These are phyloP conservation scores for Globisporangium cylindrosporum DNA, from an alignment of 352 stramenopile genomes.

Conservation along the genomic window DNA sequence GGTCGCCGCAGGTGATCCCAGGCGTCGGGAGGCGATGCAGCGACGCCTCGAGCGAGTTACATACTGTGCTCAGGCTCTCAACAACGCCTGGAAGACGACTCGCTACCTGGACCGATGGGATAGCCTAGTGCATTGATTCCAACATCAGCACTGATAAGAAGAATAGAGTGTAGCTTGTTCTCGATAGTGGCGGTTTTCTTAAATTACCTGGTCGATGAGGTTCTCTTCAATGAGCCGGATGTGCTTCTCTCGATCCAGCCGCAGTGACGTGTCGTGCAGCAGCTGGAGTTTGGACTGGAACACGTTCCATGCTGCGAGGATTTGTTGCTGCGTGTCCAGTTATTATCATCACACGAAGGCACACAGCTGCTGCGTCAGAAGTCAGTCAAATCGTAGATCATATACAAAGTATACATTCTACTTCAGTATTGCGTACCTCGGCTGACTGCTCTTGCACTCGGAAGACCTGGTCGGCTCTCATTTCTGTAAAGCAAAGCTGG, in stretches of 20 bases:
- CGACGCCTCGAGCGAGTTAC: conserved; percentile 28
- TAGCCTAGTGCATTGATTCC: not conserved
- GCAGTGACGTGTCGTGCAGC: conserved; percentile 38
- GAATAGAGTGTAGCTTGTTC: not conserved
- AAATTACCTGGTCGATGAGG: conserved; percentile 27
- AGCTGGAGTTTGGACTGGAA: conserved; percentile 53
- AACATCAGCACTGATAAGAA: not conserved
- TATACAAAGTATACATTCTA: too few relatives aligned
- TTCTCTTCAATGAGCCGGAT: conserved; percentile 23
- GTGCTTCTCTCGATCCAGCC: conserved; percentile 40
- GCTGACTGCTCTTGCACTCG: conserved; percentile 39
- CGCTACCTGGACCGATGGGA: conserved; percentile 22
- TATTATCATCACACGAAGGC: not conserved
- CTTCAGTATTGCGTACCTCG: conserved; percentile 24
- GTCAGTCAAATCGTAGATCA: not conserved
- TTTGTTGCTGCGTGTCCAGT: conserved; percentile 30
- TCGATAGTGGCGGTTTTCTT: not conserved
- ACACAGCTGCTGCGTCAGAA: not conserved
- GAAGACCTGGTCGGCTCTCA: conserved; percentile 34
- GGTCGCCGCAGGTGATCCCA: conserved; percentile 20
- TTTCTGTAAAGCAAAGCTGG: conserved; percentile 50
- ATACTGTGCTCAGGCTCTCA: conserved; percentile 24
- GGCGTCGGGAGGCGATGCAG: conserved; percentile 38
- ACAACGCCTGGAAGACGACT: conserved; percentile 20
- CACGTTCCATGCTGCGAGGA: conserved; percentile 35